Conservation (phyloP, 768 basidiomycete species). For the Leccinum boreale region DNA sequence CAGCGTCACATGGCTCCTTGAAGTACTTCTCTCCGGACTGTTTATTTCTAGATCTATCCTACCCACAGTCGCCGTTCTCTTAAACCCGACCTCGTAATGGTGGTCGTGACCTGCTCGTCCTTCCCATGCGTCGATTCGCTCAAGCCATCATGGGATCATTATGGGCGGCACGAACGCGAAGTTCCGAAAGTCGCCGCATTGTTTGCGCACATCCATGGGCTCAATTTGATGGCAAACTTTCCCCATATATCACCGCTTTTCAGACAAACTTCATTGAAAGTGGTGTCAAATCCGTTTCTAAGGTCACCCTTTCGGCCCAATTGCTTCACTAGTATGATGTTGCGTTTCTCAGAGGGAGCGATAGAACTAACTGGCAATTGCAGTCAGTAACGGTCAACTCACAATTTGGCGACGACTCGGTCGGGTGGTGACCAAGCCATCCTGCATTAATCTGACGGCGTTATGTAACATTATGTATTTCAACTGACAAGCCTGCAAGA, state of each 20-base stretch:
- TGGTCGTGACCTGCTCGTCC: neutral
- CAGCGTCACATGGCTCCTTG: neutral
- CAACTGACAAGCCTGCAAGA: neutral
- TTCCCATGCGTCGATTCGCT: conserved; percentile 13
- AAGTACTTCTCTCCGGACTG: neutral
- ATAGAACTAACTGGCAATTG: no score
- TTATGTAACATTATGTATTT: neutral
- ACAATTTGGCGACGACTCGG: neutral
- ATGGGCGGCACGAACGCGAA: no score
- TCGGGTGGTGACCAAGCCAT: neutral
- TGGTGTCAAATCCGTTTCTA: neutral
- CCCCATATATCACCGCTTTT: neutral
- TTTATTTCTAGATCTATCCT: neutral
- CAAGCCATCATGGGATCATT: no score
- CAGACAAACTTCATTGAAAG: neutral
- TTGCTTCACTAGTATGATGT: no score
- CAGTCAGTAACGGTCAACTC: no score
- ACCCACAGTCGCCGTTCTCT: neutral
- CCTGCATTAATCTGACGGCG: neutral
- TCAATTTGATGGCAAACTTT: no score
- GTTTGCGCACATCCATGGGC: no score
- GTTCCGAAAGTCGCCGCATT: no score
- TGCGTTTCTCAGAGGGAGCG: no score
- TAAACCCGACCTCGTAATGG: neutral
- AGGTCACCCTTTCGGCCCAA: no score